These are phyloP conservation scores for Nidula niveotomentosa DNA, from an alignment of 1,284 basidiomycete genomes.

Conservation along the genomic window DNA sequence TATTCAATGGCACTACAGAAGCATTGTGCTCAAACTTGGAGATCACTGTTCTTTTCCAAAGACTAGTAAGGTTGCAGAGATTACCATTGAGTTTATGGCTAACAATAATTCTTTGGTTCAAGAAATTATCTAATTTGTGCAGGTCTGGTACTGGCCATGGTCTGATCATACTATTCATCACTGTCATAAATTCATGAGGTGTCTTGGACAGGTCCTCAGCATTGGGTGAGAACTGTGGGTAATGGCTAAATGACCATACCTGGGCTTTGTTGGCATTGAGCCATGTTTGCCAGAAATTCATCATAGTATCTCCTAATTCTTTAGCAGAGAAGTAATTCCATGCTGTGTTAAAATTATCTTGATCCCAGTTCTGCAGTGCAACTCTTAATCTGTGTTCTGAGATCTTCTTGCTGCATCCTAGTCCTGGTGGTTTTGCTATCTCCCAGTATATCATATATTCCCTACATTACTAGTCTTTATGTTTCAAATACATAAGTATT, in stretches of 20 bases:
- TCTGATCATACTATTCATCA: too few relatives aligned
- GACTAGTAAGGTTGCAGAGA: slow-evolving; percentile 16
- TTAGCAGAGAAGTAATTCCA: slow-evolving; percentile 23
- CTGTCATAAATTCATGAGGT: too few relatives aligned
- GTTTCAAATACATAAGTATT: too few relatives aligned
- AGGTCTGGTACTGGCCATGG: slow-evolving; percentile 9
- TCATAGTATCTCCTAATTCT: slow-evolving; percentile 17
- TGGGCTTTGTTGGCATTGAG: slow-evolving; percentile 1
- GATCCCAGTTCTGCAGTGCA: too few relatives aligned
- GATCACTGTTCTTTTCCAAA: slow-evolving; percentile 18
- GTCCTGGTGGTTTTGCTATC: too few relatives aligned
- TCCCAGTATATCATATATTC: too few relatives aligned
- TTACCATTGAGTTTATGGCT: slow-evolving; percentile 16
- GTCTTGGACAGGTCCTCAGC: neutral
- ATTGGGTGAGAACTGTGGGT: neutral
- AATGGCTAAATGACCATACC: neutral
- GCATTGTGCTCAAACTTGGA: slow-evolving; percentile 2
- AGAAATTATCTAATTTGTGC: slow-evolving; percentile 8
- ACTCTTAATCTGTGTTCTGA: too few relatives aligned
- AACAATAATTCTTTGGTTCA: slow-evolving; percentile 10
- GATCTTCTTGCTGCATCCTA: too few relatives aligned
- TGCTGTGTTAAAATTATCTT: slow-evolving; percentile 9
- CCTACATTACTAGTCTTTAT: too few relatives aligned
- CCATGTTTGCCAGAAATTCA: slow-evolving; percentile 14
- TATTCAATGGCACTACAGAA: too few relatives aligned